These are phyloP conservation scores for Xylariaceae sp. DNA, from an alignment of 2,329 filamentous ascomycete genomes.

Conservation along the genomic window DNA sequence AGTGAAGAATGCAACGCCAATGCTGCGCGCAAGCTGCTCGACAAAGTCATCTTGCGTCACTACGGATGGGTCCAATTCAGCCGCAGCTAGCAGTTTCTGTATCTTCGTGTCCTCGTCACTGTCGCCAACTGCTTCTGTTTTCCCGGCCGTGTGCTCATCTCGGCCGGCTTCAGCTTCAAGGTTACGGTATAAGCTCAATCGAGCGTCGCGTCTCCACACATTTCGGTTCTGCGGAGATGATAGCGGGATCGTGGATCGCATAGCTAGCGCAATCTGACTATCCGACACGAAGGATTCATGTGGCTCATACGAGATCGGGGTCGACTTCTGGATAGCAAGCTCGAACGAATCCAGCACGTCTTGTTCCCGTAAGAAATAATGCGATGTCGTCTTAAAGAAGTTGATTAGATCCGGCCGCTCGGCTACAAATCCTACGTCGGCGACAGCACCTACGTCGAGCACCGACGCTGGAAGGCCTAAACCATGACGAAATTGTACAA, in stretches of 20 bases:
- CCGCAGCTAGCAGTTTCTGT: background rate
- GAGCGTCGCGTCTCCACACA: conserved; percentile 14
- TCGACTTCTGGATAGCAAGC: conserved; percentile 9
- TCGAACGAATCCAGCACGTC: conserved; percentile 17
- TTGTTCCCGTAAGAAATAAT: conserved; percentile 6
- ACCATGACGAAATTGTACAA: conserved; percentile 10
- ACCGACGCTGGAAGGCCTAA: conserved; percentile 18
- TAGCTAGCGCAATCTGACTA: conserved; percentile 8
- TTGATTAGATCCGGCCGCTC: background rate
- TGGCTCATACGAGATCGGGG: background rate
- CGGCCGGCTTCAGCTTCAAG: background rate
- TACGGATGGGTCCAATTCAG: background rate
- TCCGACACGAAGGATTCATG: background rate
- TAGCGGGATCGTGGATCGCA: conserved; percentile 8
- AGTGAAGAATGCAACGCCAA: conserved; percentile 9
- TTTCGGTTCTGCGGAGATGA: conserved; percentile 12
- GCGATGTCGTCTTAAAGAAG: background rate
- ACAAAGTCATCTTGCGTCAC: conserved; percentile 3
- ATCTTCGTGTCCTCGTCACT: conserved; percentile 6
- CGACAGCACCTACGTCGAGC: conserved; percentile 13
- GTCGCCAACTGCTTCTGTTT: background rate
- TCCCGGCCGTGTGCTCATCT: background rate
- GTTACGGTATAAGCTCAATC: conserved; percentile 9
- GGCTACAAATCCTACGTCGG: conserved; percentile 15
- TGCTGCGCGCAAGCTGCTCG: background rate